A percentile compares a stretch with the other conserved stretches of the same genome.
phyloP scores from a whole-genome alignment of 495 filamentous ascomycete genomes.

The Clavariopsis aquatica region DNA sequence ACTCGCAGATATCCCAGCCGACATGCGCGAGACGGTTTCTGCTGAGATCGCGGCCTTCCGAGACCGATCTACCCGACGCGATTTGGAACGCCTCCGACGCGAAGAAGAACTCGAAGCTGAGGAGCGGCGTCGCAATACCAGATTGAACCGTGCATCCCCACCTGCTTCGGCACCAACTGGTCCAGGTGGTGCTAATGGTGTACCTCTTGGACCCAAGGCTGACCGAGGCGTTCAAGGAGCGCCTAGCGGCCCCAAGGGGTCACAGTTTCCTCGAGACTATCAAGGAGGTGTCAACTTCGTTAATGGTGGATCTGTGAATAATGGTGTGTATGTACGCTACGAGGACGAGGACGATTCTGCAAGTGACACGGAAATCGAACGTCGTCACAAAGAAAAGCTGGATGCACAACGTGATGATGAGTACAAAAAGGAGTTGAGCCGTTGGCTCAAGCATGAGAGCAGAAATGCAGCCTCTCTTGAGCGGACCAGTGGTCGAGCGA shows the following conservation, averaged over 20 bases:
- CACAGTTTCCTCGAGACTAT: constrained; percentile 74
- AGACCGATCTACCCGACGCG: constrained; percentile 80
- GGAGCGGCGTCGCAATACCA: constrained; percentile 72
- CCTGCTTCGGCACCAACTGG: constrained; percentile 66
- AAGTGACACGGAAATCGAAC: constrained; percentile 80
- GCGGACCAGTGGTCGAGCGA: constrained; percentile 76
- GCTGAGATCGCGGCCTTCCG: constrained; percentile 93
- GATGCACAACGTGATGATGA: constrained; percentile 74
- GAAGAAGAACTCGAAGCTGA: constrained; percentile 92
- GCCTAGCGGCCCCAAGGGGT: constrained; percentile 75
- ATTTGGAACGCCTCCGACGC: constrained; percentile 79
- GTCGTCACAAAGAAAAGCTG: constrained; percentile 67
- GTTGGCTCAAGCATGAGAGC: constrained; percentile 87
- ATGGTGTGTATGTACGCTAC: constrained; percentile 53
- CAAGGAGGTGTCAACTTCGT: constrained; percentile 84
- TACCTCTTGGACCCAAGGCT: constrained; percentile 77
- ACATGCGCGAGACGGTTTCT: constrained; percentile 95
- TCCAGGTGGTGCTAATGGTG: constrained; percentile 71
- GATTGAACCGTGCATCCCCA: constrained; percentile 66
- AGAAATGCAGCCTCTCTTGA: constrained; percentile 80
- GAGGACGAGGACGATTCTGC: constrained; percentile 90
- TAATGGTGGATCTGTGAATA: constrained; percentile 71
- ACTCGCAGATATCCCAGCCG: constrained; percentile 89
- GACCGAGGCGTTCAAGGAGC: constrained; percentile 71
- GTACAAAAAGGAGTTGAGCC: constrained; percentile 81